Conservation (phyloP, 108 stramenopile species). For the Skeletonema potamos region DNA sequence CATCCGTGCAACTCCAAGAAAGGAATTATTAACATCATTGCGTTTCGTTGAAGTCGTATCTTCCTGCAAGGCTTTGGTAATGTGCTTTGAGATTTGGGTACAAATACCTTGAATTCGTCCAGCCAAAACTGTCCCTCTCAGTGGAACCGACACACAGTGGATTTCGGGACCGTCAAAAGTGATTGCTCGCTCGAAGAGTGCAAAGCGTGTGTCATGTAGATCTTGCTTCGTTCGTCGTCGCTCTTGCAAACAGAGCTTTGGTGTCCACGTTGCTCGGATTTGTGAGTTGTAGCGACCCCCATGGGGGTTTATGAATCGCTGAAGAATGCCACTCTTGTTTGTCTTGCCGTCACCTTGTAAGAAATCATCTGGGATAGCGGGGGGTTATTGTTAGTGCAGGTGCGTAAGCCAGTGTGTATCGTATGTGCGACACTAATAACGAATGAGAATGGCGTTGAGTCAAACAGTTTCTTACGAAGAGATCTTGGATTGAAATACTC, state of each 20-base stretch:
- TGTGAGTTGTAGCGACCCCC: conserved; percentile 44
- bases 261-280: conserved; percentile 83
- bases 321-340: conserved; percentile 79
- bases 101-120: conserved; percentile 66
- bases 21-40: background rate
- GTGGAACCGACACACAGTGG: conserved; percentile 61
- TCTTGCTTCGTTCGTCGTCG: conserved; percentile 69
- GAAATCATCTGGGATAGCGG: conserved; percentile 49
- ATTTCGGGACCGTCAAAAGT: conserved; percentile 88
- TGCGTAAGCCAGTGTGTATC: too few relatives aligned
- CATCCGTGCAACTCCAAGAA: conserved; percentile 57
- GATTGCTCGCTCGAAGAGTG: conserved; percentile 74
- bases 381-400: background rate
- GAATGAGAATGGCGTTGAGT: too few relatives aligned
- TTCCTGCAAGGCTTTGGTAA: conserved; percentile 49
- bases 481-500: conserved; percentile 78
- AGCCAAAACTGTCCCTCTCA: conserved; percentile 70
- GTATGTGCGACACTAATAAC: too few relatives aligned
- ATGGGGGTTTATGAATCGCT: conserved; percentile 81
- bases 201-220: conserved; percentile 74
- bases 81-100: conserved; percentile 70
- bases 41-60: conserved; percentile 7
- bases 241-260: conserved; percentile 82
- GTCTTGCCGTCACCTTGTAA: conserved; percentile 57
- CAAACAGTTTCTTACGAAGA: conserved; percentile 54